Evolutionary conservation across 305 asterid species (phyloP).

Genomic region (Fraxinus nigra): DNA sequence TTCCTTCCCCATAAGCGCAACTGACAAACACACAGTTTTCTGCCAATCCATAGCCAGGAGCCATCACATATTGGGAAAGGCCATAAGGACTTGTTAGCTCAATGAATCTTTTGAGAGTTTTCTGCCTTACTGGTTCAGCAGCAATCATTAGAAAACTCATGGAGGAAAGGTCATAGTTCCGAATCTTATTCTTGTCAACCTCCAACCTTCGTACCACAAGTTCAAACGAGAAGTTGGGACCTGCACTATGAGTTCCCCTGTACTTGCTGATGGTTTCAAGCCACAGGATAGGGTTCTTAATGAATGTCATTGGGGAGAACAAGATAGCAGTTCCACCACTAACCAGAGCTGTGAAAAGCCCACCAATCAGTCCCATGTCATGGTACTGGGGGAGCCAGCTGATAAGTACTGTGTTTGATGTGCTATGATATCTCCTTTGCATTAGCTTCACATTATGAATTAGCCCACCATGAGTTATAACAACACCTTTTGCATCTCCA

Average conservation of each 20-base stretch:
- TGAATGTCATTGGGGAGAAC: conserved; percentile 81
- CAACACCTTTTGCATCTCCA: conserved; percentile 83
- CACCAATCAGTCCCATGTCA: conserved; percentile 91
- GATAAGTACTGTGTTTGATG: conserved; percentile 68
- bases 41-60: conserved; percentile 88
- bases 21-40: conserved; percentile 80
- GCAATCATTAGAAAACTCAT: conserved; percentile 72
- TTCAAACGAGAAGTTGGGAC: conserved; percentile 81
- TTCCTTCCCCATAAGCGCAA: conserved; percentile 74
- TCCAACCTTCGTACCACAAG: conserved; percentile 63
- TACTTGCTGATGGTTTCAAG: conserved; percentile 56
- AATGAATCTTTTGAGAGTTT: conserved; percentile 56
- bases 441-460: conserved; percentile 75
- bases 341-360: conserved; percentile 69
- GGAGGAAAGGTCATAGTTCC: conserved; percentile 58
- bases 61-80: conserved; percentile 66
- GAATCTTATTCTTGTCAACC: conserved; percentile 39
- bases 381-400: conserved; percentile 93
- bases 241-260: conserved; percentile 76
- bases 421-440: conserved; percentile 65
- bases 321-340: conserved; percentile 70
- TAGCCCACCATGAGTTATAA: conserved; percentile 76
- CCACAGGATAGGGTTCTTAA: conserved; percentile 77
- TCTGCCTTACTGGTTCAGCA: conserved; percentile 83
- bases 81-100: conserved; percentile 60